Evolutionary conservation across 305 asterid genomes (phyloP).

Genomic region (Ilex paraguariensis): DNA sequence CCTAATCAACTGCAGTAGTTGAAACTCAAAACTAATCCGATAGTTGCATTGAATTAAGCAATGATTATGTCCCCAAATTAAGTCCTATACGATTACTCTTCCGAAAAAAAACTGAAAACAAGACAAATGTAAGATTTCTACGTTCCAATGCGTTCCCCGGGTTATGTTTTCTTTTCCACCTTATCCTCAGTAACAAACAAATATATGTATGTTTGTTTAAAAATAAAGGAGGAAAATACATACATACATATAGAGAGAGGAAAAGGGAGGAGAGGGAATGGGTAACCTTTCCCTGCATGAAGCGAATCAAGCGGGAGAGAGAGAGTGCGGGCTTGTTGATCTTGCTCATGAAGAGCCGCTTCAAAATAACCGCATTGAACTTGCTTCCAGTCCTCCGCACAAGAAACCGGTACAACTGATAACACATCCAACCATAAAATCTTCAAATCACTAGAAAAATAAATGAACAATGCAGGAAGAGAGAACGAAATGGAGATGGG

Average conservation of each 20-base stretch:
- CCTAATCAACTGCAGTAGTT: too few relatives aligned
- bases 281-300: constrained; percentile 60
- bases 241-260: background rate
- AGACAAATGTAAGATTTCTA: too few relatives aligned
- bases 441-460: background rate
- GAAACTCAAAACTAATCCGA: too few relatives aligned
- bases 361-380: constrained; percentile 62
- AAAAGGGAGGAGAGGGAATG: background rate
- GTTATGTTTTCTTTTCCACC: too few relatives aligned
- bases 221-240: background rate
- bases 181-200: background rate
- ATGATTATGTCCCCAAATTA: too few relatives aligned
- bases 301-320: constrained; percentile 42
- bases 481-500: background rate
- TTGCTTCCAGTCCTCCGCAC: constrained; percentile 70
- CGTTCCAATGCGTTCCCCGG: too few relatives aligned
- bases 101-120: too few relatives aligned
- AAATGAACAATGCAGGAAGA: background rate
- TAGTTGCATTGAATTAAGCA: too few relatives aligned
- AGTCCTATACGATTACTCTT: too few relatives aligned
- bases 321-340: constrained; percentile 67
- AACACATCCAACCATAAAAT: constrained; percentile 10
- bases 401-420: constrained; percentile 64
- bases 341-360: constrained; percentile 70
- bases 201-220: background rate